Base-by-base conservation (phyloP, 2,329 filamentous ascomycete species). In the Fusarium annulatum region DNA sequence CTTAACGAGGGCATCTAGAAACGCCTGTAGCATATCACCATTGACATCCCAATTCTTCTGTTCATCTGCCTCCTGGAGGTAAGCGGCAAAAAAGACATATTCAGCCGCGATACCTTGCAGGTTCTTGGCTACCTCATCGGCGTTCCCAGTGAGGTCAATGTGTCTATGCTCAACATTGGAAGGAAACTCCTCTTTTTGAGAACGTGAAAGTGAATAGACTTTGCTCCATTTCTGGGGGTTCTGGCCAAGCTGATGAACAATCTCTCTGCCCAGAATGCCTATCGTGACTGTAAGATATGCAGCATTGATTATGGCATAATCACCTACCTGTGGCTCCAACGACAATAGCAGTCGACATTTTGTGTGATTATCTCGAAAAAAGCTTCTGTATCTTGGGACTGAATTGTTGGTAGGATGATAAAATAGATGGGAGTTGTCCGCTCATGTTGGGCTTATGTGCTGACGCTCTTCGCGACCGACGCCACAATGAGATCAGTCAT, bases 201-300 rank as follows among this genome's bases (percentile, higher is more conserved):
- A 69, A 1, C 64, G 64, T 0, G 66, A 69, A 16, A 69, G 33
- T 1, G 66, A 36, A 14, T 69, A 69, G 19, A 69, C 39, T 6
- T 36, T 69, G 0, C 6, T 69, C 66, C 64, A 69, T 64, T 43
- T 62, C 14, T 64, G 43, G 0, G 64, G 7, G n/a, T 51, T 33
- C 9, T 16, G 34, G 5, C 66, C 34, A 9, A 69, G 66, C 8
- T 58, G 57, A 9, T 36, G 58, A 5, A 57, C 66, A 1, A 69
- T 69, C 18, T 64, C 51, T 4, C 64, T 51, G 9, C 66, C 64
- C 1, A 69, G 57, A 12, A 69, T 69, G 10, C 57, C 66, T 69
- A 7, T 33, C 3, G 10, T 4, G 23, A 30, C 9, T 4, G n/a
- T 66, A 1, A 56, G 28, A 42, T 9, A 18, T 5, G 34, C 9